Percentiles rank a stretch among this genome's conserved stretches.
phyloP scores from a whole-genome alignment of 306 rosid species.

The Echinosophora koreensis region DNA sequence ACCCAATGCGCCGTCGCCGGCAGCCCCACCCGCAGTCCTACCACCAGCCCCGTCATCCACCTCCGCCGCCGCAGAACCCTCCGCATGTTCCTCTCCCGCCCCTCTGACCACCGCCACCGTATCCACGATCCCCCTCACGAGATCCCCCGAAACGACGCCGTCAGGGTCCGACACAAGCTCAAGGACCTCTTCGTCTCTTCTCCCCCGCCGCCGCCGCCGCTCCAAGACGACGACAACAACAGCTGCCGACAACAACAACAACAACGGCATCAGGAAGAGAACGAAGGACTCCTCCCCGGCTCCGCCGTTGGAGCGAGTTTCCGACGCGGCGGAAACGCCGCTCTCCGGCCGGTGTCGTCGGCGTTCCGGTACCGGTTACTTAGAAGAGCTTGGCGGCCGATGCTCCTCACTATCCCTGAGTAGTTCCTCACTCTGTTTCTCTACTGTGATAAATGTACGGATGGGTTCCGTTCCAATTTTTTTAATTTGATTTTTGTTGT shows the following conservation, averaged over 20 bases:
- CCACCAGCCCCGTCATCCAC: conserved; percentile 84
- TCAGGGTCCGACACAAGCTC: conserved; percentile 71
- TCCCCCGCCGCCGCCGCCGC: conserved; percentile 57
- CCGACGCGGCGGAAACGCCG: conserved; percentile 49
- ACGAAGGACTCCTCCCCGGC: conserved; percentile 45
- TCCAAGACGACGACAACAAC: conserved; percentile 57
- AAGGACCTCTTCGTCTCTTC: conserved; percentile 88
- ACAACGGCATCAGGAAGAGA: conserved; percentile 31
- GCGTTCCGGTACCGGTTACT: conserved; percentile 79
- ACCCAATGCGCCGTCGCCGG: conserved; percentile 86
- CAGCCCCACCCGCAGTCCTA: conserved; percentile 75
- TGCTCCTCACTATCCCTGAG: conserved; percentile 80
- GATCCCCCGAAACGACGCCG: conserved; percentile 36
- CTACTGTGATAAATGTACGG: conserved; percentile 51
- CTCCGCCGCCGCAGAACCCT: conserved; percentile 92
- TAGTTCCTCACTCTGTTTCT: conserved; percentile 44
- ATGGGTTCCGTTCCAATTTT: conserved; percentile 39
- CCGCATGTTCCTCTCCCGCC: conserved; percentile 80
- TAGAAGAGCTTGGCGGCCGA: conserved; percentile 88
- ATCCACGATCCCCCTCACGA: conserved; percentile 40
- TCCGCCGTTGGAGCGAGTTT: conserved; percentile 43
- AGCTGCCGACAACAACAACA: conserved; percentile 36
- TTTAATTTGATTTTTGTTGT: conserved; percentile 20
- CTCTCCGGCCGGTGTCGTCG: conserved; percentile 69
- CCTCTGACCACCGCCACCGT: conserved; percentile 63